Evolutionary conservation across 2,329 filamentous ascomycete genomes (phyloP).

Genomic region (Aureobasidium lini): DNA sequence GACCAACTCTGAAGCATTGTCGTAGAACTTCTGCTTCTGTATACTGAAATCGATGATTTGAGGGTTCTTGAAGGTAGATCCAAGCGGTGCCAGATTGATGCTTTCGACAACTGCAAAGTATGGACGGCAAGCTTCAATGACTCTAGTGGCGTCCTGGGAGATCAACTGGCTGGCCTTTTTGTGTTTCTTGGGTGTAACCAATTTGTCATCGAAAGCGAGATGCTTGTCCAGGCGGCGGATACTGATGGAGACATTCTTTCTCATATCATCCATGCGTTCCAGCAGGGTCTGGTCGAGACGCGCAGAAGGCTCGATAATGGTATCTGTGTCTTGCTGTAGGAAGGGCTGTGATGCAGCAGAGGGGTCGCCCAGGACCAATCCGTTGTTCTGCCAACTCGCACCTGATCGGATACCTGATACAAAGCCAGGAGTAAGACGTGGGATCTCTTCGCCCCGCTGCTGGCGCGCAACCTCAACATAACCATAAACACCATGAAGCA

Average conservation of each 20-base stretch:
- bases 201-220: conserved; percentile 68
- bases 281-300: conserved; percentile 69
- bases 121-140: conserved; percentile 80
- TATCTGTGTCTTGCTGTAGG: conserved; percentile 80
- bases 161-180: conserved; percentile 74
- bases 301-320: conserved; percentile 61
- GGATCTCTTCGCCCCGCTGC: conserved; percentile 87
- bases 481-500: conserved; percentile 86
- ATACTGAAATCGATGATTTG: conserved; percentile 79
- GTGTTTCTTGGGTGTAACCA: conserved; percentile 71
- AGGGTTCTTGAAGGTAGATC: conserved; percentile 71
- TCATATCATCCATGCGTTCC: conserved; percentile 77
- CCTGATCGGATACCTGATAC: conserved; percentile 76
- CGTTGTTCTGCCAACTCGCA: conserved; percentile 76
- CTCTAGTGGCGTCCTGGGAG: conserved; percentile 68
- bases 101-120: conserved; percentile 90
- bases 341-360: conserved; percentile 56
- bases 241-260: conserved; percentile 74
- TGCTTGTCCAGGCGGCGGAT: conserved; percentile 84
- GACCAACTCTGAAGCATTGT: conserved; percentile 83
- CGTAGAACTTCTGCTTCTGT: conserved; percentile 90
- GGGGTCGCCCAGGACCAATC: conserved; percentile 57
- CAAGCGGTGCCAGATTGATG: conserved; percentile 75
- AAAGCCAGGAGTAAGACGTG: conserved; percentile 87
- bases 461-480: conserved; percentile 94